Percentiles rank a stretch among this genome's conserved stretches.
These are phyloP conservation scores for Populus hybrid DNA, from an alignment of 441 rosid species.

Conservation along the genomic window DNA sequence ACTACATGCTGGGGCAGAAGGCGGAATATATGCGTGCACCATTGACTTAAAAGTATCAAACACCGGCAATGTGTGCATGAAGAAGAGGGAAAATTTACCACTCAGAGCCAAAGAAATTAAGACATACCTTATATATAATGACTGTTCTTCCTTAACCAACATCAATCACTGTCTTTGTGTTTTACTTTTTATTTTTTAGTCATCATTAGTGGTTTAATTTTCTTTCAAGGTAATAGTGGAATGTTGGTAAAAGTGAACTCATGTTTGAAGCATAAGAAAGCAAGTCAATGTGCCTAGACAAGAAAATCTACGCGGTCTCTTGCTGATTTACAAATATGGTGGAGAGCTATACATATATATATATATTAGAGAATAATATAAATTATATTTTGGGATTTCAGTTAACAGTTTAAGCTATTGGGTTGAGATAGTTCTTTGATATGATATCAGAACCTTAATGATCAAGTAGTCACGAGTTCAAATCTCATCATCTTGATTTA, in stretches of 20 bases:
- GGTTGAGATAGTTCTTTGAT: too few relatives aligned
- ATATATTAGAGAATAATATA: too few relatives aligned
- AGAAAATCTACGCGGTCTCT: too few relatives aligned
- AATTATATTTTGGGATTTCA: too few relatives aligned
- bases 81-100: background rate
- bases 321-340: too few relatives aligned
- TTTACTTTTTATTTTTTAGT: background rate
- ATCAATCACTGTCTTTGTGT: constrained; percentile 12
- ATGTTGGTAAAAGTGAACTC: constrained; percentile 22
- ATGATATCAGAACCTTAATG: too few relatives aligned
- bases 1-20: background rate
- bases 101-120: background rate
- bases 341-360: too few relatives aligned
- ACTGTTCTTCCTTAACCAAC: constrained; percentile 15
- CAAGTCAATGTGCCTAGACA: background rate
- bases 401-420: too few relatives aligned
- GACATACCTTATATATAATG: background rate
- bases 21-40: constrained; percentile 15
- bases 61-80: background rate
- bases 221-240: constrained; percentile 9
- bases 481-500: too few relatives aligned
- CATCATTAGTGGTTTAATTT: background rate
- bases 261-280: background rate
- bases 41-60: constrained; percentile 11
- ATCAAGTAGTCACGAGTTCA: too few relatives aligned